These are phyloP conservation scores for Annulohypoxylon stygium DNA, from an alignment of 495 filamentous ascomycete species.

Conservation along the genomic window DNA sequence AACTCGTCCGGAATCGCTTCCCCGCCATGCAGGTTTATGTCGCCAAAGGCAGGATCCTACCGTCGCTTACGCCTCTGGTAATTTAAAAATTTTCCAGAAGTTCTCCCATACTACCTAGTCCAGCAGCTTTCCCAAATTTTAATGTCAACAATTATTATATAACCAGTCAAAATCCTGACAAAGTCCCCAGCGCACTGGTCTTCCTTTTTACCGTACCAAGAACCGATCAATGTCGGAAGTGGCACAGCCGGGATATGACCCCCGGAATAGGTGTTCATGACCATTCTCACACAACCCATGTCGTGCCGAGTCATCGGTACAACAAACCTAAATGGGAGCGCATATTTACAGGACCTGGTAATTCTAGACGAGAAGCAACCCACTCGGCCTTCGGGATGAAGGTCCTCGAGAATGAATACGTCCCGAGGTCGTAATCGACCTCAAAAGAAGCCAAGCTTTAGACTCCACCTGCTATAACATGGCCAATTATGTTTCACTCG, in stretches of 20 bases:
- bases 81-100: slow-evolving; percentile 4
- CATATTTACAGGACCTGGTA: neutral
- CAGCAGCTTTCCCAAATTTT: neutral
- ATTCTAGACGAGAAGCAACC: neutral
- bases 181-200: neutral
- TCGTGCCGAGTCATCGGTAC: slow-evolving; percentile 8
- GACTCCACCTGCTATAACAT: neutral
- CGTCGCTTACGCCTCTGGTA: slow-evolving; percentile 13
- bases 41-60: neutral
- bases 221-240: neutral
- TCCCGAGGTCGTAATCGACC: neutral
- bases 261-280: neutral
- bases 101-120: neutral
- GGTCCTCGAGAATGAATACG: neutral
- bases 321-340: neutral
- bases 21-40: slow-evolving; percentile 23
- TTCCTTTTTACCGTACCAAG: slow-evolving; percentile 4
- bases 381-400: slow-evolving; percentile 3
- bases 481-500: neutral
- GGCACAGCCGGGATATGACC: neutral
- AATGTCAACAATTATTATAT: neutral
- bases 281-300: slow-evolving; percentile 1
- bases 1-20: slow-evolving; percentile 33
- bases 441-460: neutral
- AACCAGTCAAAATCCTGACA: neutral